Percentiles rank a stretch among this genome's conserved stretches.
phyloP scores from a whole-genome alignment of 768 basidiomycete genomes.

The Infundibulicybe gibba region DNA sequence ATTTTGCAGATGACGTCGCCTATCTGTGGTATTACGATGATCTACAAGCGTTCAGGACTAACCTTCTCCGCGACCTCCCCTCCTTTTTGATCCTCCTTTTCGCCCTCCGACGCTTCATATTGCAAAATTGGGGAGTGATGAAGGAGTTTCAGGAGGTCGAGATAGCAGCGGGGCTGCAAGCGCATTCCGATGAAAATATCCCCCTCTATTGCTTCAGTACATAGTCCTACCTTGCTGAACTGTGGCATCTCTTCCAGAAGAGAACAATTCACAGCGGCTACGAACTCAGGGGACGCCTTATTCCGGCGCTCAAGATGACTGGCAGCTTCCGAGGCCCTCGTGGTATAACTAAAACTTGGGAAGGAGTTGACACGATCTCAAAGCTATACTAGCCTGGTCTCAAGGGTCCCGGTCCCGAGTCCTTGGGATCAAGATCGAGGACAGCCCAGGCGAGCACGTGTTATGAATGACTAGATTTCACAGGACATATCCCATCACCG shows the following conservation, averaged over 20 bases:
- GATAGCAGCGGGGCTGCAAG: background rate
- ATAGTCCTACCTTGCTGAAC: background rate
- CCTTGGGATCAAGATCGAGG: too few species aligned
- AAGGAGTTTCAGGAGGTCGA: constrained; percentile 2
- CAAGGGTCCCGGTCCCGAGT: background rate
- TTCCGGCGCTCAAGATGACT: too few species aligned
- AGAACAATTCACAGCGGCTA: too few species aligned
- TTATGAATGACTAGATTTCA: background rate
- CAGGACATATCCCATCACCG: background rate
- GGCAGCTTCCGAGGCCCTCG: too few species aligned
- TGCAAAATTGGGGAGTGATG: constrained; percentile 18
- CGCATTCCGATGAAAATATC: background rate
- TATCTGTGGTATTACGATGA: constrained; percentile 22
- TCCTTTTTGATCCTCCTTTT: constrained; percentile 19
- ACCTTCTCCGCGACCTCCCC: constrained; percentile 18
- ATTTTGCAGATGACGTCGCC: constrained; percentile 11
- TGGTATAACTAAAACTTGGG: too few species aligned
- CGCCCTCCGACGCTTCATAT: constrained; percentile 16
- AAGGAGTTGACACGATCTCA: too few species aligned
- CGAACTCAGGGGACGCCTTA: too few species aligned
- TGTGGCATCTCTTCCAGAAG: background rate
- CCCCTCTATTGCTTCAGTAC: background rate
- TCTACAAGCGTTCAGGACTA: constrained; percentile 17
- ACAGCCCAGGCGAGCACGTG: too few species aligned
- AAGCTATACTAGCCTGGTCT: background rate